These are phyloP conservation scores for Globisporangium uncinulatum DNA, from an alignment of 352 stramenopile species.

Conservation along the genomic window DNA sequence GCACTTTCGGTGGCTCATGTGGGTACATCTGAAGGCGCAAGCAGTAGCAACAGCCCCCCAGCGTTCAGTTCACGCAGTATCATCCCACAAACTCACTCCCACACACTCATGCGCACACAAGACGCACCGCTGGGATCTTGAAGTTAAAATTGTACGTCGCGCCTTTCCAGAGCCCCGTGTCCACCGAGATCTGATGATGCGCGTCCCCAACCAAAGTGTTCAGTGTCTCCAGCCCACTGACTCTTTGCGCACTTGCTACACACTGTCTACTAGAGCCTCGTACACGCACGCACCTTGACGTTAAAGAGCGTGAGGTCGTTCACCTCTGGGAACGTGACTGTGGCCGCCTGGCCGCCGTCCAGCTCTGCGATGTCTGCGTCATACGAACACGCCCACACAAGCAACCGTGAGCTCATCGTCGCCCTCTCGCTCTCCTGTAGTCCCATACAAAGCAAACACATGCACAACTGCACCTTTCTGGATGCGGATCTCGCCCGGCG, in stretches of 20 bases:
- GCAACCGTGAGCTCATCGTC: neutral
- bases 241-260: neutral
- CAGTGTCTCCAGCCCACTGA: constrained; percentile 4
- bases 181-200: constrained; percentile 88
- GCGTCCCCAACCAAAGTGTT: constrained; percentile 25
- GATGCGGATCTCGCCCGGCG: constrained; percentile 96
- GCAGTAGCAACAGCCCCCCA: too few relatives aligned
- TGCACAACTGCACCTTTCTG: constrained; percentile 88
- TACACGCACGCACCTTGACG: constrained; percentile 53
- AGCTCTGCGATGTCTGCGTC: constrained; percentile 94
- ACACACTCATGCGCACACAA: neutral
- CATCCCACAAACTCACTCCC: too few relatives aligned
- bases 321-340: constrained; percentile 94
- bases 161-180: constrained; percentile 96
- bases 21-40: constrained; percentile 75
- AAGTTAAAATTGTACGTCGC: constrained; percentile 97
- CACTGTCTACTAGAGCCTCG: neutral
- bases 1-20: constrained; percentile 97
- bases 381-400: neutral
- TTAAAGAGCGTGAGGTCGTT: constrained; percentile 96
- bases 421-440: neutral
- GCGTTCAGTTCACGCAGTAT: too few relatives aligned
- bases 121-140: constrained; percentile 91
- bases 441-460: neutral
- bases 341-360: constrained; percentile 95